These are phyloP conservation scores for Telfairia occidentalis DNA, from an alignment of 331 rosid genomes.

Conservation along the genomic window DNA sequence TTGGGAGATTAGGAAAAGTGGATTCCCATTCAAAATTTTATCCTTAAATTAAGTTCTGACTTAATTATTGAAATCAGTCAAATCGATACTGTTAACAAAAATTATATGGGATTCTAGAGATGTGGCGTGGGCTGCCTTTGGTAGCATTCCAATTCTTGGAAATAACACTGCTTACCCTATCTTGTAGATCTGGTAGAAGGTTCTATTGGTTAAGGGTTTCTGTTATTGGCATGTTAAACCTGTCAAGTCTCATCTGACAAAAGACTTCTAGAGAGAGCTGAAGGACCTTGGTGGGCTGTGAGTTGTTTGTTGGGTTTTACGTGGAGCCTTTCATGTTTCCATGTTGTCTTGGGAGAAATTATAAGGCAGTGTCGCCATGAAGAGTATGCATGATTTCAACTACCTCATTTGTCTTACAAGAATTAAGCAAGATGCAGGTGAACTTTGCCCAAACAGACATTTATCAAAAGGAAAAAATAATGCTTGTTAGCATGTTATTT, in stretches of 20 bases:
- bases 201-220: not conserved
- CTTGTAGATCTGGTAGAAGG: not conserved
- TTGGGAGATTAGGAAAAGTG: not conserved
- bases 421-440: no score
- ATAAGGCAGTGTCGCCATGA: not conserved
- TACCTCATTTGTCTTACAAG: no score
- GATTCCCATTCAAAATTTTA: not conserved
- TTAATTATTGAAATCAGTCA: not conserved
- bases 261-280: not conserved
- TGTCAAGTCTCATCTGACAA: not conserved
- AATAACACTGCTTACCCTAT: not conserved
- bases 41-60: not conserved
- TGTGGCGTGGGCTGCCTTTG: not conserved
- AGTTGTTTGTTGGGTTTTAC: not conserved
- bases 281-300: not conserved
- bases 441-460: no score
- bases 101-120: not conserved
- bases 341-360: not conserved
- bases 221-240: not conserved
- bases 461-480: no score
- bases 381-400: no score
- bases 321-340: not conserved
- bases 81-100: no score
- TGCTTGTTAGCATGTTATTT: no score
- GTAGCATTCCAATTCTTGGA: not conserved